Evolutionary conservation across 306 rosid species (phyloP), one percentile per base, ranked within the genome.

Genomic region (Vachellia collinsii): DNA sequence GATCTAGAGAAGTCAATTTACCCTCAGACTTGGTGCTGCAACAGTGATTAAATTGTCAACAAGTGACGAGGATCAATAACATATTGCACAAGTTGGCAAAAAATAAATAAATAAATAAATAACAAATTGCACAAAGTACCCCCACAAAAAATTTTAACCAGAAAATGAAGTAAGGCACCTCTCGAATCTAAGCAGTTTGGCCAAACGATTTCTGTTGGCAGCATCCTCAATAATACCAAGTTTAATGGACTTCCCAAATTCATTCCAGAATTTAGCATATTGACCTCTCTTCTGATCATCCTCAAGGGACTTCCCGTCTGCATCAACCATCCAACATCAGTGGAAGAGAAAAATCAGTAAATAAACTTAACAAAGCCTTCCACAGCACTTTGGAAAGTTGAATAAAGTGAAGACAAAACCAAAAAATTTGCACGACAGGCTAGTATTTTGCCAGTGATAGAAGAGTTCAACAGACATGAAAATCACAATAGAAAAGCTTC

Each of bases 171-270:
- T n/a, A n/a, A 47, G 17, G 36, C 82, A 96, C 99, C 87, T 96
- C 90, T 96, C 98, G 29, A 96, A 87, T 92, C 99, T 90, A 23
- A 93, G 94, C 53, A 96, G 93, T 85, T 96, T 96, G 50, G 99
- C 97, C 86, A 96, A 82, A 58, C 98, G 97, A 73, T 96, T 96
- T 77, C 98, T 92, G 92, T 96, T 92, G 58, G 98, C 85, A 13
- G 99, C 93, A 81, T 96, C 99, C 85, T 96, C 99, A 77, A 96
- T 91, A 74, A 96, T 91, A 75, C 98, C 99, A 29, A 96, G 97
- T 79, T 96, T 96, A 81, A 96, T 85, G 73, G 99, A 96, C 86
- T 93, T 96, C n/a, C 99, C 99, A 72, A 93, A 96, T 86, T 92
- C 97, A 73, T 93, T 96, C 99, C 99, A 96, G 91, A 96, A 96